Conservation (phyloP, 176 grass and related monocot species). For the Avena eriantha region DNA sequence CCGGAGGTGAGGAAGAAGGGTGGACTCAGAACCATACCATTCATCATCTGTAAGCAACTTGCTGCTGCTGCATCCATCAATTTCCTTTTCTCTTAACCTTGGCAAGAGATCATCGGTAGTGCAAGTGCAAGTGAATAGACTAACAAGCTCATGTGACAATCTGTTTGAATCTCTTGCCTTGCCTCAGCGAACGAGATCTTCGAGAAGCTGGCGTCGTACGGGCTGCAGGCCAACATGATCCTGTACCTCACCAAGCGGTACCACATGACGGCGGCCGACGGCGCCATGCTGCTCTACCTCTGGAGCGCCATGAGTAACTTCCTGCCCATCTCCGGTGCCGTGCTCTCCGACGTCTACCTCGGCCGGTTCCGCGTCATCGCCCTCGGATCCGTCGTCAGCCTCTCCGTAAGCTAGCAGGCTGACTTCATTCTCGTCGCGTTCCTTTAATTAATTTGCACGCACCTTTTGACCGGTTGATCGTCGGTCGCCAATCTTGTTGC, state of each 20-base stretch:
- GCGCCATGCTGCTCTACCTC: constrained; percentile 47
- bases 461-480: not conserved
- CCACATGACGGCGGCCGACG: constrained; percentile 39
- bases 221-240: constrained; percentile 68
- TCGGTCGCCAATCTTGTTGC: not conserved
- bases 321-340: constrained; percentile 62
- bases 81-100: too few relatives aligned
- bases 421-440: not conserved
- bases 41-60: constrained; percentile 63
- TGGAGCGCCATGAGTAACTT: constrained; percentile 56
- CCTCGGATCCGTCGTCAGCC: constrained; percentile 53
- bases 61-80: too few relatives aligned
- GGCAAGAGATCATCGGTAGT: too few relatives aligned
- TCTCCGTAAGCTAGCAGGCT: constrained; percentile 38
- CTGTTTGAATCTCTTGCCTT: not conserved
- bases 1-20: constrained; percentile 49
- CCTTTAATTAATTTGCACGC: too few relatives aligned
- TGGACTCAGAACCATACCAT: constrained; percentile 70
- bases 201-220: constrained; percentile 64
- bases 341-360: constrained; percentile 58
- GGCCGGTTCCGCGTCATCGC: constrained; percentile 69
- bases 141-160: not conserved
- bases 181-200: constrained; percentile 72
- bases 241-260: constrained; percentile 65
- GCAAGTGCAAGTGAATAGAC: too few relatives aligned